Conservation (phyloP, 768 basidiomycete genomes). For the Podaxis pistillaris region DNA sequence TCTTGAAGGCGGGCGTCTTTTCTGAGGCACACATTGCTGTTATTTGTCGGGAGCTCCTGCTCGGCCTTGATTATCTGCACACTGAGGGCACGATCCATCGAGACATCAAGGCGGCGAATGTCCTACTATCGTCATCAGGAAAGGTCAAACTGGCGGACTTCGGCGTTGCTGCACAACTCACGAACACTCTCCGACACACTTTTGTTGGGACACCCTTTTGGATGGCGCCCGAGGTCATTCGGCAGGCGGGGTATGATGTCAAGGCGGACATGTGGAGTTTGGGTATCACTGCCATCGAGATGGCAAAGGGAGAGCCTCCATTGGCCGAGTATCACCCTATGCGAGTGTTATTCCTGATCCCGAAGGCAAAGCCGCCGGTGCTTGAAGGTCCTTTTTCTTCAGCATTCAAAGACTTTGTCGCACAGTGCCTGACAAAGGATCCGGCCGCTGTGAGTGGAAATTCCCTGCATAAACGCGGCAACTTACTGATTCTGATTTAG, state of each 20-base stretch:
- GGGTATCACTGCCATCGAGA: conserved; percentile 97
- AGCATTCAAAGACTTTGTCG: conserved; percentile 92
- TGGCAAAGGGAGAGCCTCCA: conserved; percentile 97
- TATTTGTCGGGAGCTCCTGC: conserved; percentile 87
- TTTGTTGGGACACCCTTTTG: conserved; percentile 98
- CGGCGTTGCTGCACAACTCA: conserved; percentile 96
- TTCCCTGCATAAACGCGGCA: neutral
- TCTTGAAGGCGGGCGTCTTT: conserved; percentile 89
- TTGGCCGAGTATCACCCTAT: conserved; percentile 97
- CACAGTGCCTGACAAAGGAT: conserved; percentile 90
- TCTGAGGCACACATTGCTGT: conserved; percentile 94
- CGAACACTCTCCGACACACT: conserved; percentile 90
- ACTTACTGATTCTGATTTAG: conserved; percentile 36
- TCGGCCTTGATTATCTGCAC: conserved; percentile 96
- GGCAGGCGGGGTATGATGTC: conserved; percentile 93
- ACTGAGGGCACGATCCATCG: conserved; percentile 95
- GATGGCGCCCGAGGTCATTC: conserved; percentile 99
- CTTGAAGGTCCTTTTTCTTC: conserved; percentile 84
- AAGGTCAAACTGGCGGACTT: conserved; percentile 98
- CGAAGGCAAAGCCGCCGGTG: conserved; percentile 91
- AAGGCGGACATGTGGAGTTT: conserved; percentile 99
- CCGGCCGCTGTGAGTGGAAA: conserved; percentile 59
- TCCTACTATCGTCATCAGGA: conserved; percentile 86
- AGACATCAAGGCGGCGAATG: conserved; percentile 98
- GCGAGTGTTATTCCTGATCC: conserved; percentile 97